Conservation (phyloP, 148 eudicot genomes). For the Linanthus parryae region DNA sequence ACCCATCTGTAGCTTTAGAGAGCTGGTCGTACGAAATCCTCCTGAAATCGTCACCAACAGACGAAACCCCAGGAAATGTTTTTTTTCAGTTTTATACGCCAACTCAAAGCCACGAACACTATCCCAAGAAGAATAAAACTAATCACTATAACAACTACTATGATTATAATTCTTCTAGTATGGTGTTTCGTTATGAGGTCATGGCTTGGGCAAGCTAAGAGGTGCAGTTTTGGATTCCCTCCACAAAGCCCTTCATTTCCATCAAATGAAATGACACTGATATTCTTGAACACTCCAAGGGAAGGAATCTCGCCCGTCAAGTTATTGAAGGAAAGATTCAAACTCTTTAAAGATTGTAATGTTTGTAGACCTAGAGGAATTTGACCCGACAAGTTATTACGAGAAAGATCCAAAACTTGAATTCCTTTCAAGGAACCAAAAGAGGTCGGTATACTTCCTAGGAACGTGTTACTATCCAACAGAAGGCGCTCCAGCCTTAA, state of each 20-base stretch:
- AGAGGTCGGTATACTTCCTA: background rate
- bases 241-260: background rate
- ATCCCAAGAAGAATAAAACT: background rate
- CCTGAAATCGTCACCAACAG: background rate
- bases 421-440: slow-evolving; percentile 1
- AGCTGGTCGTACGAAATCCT: background rate
- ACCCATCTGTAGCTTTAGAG: background rate
- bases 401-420: background rate
- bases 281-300: background rate
- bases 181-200: background rate
- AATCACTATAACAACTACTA: background rate
- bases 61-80: no score
- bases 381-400: background rate
- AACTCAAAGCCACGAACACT: background rate
- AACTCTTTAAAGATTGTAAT: no score
- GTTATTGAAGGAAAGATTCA: background rate
- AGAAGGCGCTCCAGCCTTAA: background rate
- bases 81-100: background rate
- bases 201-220: no score
- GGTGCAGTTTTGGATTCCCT: background rate
- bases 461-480: background rate
- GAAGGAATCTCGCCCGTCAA: background rate
- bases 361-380: background rate
- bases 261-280: background rate
- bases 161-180: background rate